These are phyloP conservation scores for Umbelopsis sp. DNA, from an alignment of 192 early-diverging fungal genomes.

Conservation along the genomic window DNA sequence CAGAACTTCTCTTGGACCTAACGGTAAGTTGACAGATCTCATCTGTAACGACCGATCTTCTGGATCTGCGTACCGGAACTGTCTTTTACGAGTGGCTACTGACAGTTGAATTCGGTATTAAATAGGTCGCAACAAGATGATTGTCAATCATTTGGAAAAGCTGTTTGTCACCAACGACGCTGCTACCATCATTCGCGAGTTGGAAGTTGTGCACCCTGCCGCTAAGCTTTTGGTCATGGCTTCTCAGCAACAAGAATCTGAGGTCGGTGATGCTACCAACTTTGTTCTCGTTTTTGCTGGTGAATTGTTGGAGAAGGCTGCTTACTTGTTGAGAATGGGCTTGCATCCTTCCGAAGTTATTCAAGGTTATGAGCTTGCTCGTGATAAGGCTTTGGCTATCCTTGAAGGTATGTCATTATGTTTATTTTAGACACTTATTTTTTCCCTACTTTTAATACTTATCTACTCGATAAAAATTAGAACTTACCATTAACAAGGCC, in stretches of 20 bases:
- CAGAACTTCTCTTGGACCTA: slow-evolving; percentile 95
- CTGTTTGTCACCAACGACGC: slow-evolving; percentile 98
- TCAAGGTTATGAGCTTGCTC: slow-evolving; percentile 90
- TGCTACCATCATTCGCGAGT: slow-evolving; percentile 96
- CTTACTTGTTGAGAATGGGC: slow-evolving; percentile 91
- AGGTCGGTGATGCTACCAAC: slow-evolving; percentile 97
- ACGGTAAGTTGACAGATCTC: slow-evolving; percentile 61
- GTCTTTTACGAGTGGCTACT: background rate
- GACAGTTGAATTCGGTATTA: background rate
- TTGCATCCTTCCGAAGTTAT: slow-evolving; percentile 94
- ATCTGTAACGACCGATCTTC: background rate
- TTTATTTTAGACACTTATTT: slow-evolving; percentile 10
- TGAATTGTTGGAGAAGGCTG: slow-evolving; percentile 93
- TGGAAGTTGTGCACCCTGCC: slow-evolving; percentile 97
- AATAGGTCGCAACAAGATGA: slow-evolving; percentile 96
- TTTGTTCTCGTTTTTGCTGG: slow-evolving; percentile 93
- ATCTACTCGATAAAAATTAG: slow-evolving; percentile 31
- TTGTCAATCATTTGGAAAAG: slow-evolving; percentile 98
- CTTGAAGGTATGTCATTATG: slow-evolving; percentile 64
- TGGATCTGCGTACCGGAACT: too few relatives aligned
- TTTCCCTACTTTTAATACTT: slow-evolving; percentile 1
- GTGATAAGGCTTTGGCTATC: slow-evolving; percentile 79
- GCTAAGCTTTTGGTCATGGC: slow-evolving; percentile 96
- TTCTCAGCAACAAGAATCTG: slow-evolving; percentile 95
- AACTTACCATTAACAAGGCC: slow-evolving; percentile 69